phyloP scores from a whole-genome alignment of 169 alveolate species.

The Fabrea salina region DNA sequence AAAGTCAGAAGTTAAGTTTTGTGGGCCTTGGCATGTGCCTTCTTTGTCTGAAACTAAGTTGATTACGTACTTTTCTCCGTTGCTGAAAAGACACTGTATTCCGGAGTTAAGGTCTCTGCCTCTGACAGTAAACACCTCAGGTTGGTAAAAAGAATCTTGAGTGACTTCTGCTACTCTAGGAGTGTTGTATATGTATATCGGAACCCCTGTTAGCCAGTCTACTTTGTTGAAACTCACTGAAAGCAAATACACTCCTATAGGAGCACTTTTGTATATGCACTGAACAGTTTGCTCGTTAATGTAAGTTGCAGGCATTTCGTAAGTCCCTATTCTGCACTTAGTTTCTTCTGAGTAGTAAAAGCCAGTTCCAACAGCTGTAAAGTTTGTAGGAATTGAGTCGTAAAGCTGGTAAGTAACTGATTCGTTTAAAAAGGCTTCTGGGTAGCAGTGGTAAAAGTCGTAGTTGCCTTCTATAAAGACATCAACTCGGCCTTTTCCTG shows the following conservation, averaged over 20 bases:
- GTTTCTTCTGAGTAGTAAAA: neutral
- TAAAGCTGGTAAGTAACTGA: neutral
- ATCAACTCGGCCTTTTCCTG: neutral
- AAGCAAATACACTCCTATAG: constrained; percentile 1
- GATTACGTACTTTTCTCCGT: no score
- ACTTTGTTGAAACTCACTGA: no score
- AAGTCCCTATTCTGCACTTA: neutral
- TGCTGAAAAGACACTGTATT: no score
- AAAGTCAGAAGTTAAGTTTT: neutral
- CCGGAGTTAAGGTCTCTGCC: no score
- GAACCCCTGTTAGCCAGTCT: no score
- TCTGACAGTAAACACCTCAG: no score
- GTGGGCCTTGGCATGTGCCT: neutral
- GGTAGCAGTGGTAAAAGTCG: neutral
- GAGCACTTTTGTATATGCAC: neutral
- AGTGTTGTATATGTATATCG: no score
- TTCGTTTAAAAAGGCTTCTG: neutral
- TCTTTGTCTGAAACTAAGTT: neutral
- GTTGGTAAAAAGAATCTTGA: no score
- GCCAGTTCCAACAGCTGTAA: constrained; percentile 4
- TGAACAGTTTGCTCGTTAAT: neutral
- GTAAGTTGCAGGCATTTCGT: neutral
- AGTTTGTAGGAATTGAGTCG: neutral
- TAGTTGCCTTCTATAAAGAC: neutral
- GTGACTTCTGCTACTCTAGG: no score